Evolutionary conservation across 768 basidiomycete species (phyloP).

Genomic region (Phylloporus sp.): DNA sequence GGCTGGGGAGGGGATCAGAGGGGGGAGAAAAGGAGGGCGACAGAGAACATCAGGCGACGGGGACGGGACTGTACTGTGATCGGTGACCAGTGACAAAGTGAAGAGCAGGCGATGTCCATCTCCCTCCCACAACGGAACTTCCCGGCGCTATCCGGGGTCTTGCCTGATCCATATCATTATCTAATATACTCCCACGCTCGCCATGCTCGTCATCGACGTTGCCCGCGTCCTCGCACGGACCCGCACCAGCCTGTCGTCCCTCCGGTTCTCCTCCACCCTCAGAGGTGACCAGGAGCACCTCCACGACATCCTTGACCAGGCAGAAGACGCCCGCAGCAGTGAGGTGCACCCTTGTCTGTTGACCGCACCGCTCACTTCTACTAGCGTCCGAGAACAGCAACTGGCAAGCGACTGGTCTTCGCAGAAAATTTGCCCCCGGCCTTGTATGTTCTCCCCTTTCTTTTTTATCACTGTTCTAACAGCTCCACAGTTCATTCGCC

Average conservation of each 20-base stretch:
- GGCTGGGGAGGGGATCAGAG: slow-evolving; percentile 9
- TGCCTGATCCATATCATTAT: background rate
- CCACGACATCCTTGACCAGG: slow-evolving; percentile 24
- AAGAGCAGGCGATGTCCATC: slow-evolving; percentile 10
- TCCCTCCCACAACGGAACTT: slow-evolving; percentile 2
- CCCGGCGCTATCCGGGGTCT: slow-evolving; percentile 22
- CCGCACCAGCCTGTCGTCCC: background rate
- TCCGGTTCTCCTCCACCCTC: slow-evolving; percentile 17
- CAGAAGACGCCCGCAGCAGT: slow-evolving; percentile 17
- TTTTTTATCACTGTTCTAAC: background rate
- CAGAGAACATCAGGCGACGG: slow-evolving; percentile 19
- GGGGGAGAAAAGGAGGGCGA: slow-evolving; percentile 4
- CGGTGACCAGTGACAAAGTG: slow-evolving; percentile 19
- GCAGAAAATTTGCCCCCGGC: slow-evolving; percentile 24
- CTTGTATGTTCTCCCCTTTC: slow-evolving; percentile 11
- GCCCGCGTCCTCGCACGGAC: slow-evolving; percentile 14
- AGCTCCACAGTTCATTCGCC: slow-evolving; percentile 42
- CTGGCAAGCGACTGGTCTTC: slow-evolving; percentile 25
- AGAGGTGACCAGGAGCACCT: slow-evolving; percentile 22
- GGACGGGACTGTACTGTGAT: slow-evolving; percentile 9
- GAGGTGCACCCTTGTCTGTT: background rate
- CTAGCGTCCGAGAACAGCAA: slow-evolving; percentile 6
- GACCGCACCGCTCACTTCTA: background rate
- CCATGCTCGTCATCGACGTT: slow-evolving; percentile 13
- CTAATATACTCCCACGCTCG: slow-evolving; percentile 4